Evolutionary conservation across 2,329 filamentous ascomycete genomes (phyloP).

Genomic region (Dactylellina leptospora): DNA sequence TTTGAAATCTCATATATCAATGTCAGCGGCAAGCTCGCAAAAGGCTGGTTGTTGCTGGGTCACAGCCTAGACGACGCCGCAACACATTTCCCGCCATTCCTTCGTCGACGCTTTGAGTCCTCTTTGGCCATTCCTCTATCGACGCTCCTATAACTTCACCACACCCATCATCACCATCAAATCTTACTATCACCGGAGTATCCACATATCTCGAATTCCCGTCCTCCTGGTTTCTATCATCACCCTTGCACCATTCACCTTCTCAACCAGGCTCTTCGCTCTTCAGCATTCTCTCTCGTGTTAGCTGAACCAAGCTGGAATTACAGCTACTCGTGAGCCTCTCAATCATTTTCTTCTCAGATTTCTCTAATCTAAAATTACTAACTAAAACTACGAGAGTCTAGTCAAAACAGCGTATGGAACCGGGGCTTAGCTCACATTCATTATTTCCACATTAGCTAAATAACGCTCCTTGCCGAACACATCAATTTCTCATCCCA

Average conservation of each 20-base stretch:
- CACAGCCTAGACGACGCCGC: conserved; percentile 2
- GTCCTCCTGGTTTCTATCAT: conserved; percentile 11
- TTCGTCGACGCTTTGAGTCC: not conserved
- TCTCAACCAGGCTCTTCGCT: too few species aligned
- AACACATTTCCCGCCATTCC: conserved; percentile 44
- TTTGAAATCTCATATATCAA: too few species aligned
- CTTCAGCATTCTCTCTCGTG: not conserved
- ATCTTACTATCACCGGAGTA: not conserved
- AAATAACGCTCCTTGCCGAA: not conserved
- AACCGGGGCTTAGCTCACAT: not conserved
- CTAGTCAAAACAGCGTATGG: not conserved
- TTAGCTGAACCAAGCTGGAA: not conserved
- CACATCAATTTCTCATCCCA: too few species aligned
- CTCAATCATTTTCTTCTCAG: not conserved
- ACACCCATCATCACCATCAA: not conserved
- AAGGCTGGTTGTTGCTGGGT: conserved; percentile 9
- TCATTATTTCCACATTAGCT: not conserved
- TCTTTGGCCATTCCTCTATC: conserved; percentile 9
- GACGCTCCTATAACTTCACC: conserved; percentile 8
- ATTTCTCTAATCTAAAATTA: not conserved
- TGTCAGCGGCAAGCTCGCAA: too few species aligned
- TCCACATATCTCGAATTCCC: not conserved
- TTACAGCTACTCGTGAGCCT: not conserved
- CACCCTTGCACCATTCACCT: not conserved
- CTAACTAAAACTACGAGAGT: not conserved